Conservation (phyloP, 1,284 basidiomycete genomes). For the Puccinia novopanici region DNA sequence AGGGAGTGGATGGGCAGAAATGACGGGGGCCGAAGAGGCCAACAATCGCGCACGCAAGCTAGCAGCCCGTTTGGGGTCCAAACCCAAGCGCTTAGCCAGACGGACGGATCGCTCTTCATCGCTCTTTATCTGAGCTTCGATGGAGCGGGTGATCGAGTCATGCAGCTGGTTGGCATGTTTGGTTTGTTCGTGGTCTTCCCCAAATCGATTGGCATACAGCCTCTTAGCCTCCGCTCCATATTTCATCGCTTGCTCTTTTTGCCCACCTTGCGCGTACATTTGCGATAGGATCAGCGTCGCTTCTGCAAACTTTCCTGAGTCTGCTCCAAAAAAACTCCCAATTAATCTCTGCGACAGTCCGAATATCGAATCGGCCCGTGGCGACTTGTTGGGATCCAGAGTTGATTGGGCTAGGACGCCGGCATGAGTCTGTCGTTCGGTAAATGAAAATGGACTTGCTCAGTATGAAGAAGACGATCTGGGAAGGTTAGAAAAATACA, state of each 20-base stretch:
- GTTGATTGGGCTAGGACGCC: conserved; percentile 39
- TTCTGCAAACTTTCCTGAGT: conserved; percentile 45
- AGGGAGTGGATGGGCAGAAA: conserved; percentile 8
- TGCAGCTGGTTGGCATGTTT: conserved; percentile 36
- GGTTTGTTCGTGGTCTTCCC: conserved; percentile 46
- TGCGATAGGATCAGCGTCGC: conserved; percentile 47
- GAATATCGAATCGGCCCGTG: conserved; percentile 39
- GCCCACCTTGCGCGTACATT: conserved; percentile 27
- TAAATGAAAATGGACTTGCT: not conserved
- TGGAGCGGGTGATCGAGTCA: conserved; percentile 36
- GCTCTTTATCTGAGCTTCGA: conserved; percentile 50
- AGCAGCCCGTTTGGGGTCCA: conserved; percentile 50
- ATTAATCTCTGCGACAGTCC: conserved; percentile 44
- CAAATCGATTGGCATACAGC: conserved; percentile 35
- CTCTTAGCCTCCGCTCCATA: conserved; percentile 36
- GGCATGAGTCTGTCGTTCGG: conserved; percentile 43
- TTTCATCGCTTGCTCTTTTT: conserved; percentile 46
- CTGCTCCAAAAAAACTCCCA: conserved; percentile 44
- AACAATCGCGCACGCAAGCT: conserved; percentile 31
- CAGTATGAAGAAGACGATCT: not conserved
- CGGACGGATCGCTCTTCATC: conserved; percentile 43
- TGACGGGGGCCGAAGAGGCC: conserved; percentile 8
- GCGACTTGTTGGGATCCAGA: conserved; percentile 19
- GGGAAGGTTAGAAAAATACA: not conserved
- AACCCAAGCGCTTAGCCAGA: conserved; percentile 42